phyloP scores from a whole-genome alignment of 1,284 basidiomycete genomes.

The Chondrostereum purpureum region DNA sequence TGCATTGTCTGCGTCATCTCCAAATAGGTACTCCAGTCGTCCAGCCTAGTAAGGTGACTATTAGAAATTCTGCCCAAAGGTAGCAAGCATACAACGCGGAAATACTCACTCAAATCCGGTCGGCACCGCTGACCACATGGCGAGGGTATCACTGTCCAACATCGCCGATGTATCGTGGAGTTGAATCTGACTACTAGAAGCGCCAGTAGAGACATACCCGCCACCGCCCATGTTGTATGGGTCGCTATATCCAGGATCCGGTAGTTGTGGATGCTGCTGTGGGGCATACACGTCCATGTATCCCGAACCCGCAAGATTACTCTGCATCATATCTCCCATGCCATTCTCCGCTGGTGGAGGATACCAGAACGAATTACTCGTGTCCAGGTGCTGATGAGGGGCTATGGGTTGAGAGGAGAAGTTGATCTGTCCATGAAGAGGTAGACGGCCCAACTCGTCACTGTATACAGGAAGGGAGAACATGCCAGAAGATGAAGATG shows the following conservation, averaged over 20 bases:
- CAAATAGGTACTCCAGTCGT: conserved; percentile 35
- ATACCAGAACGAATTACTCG: no score
- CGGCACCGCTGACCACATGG: conserved; percentile 56
- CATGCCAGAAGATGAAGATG: conserved; percentile 9
- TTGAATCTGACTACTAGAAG: conserved; percentile 3
- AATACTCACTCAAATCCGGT: conserved; percentile 47
- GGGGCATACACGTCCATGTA: background rate
- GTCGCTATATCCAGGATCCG: background rate
- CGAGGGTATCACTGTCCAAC: conserved; percentile 41
- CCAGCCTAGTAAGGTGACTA: conserved; percentile 22
- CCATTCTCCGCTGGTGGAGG: background rate
- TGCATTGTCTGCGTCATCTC: conserved; percentile 26
- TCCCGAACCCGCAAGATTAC: background rate
- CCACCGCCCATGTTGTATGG: background rate
- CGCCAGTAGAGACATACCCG: conserved; percentile 2
- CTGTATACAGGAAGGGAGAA: conserved; percentile 48
- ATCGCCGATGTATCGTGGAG: conserved; percentile 1
- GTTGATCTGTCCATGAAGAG: conserved; percentile 39
- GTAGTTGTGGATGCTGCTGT: background rate
- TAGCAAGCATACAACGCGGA: conserved; percentile 6
- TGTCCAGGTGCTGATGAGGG: background rate
- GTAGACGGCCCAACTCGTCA: conserved; percentile 50
- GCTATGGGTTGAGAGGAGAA: conserved; percentile 13
- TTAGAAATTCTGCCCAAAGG: conserved; percentile 1
- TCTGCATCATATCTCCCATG: background rate